Conservation (phyloP, 768 basidiomycete species). For the Baorangia bicolor region DNA sequence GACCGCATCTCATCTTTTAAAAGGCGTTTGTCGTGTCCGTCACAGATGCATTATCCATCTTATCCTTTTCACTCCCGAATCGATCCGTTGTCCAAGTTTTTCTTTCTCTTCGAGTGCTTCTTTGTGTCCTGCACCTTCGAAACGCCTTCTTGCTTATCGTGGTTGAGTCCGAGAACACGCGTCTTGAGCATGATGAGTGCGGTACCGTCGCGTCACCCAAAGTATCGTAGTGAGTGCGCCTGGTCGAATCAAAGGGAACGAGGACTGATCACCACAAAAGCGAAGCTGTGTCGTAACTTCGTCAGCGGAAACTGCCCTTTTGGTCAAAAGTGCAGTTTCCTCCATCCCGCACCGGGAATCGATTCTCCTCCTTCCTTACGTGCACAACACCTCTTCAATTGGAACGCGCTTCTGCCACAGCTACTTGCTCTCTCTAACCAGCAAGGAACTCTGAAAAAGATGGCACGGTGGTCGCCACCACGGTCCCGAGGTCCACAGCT, state of each 20-base stretch:
- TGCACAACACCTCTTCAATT: slow-evolving; percentile 14
- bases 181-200: slow-evolving; percentile 7
- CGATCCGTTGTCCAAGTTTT: background rate
- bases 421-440: slow-evolving; percentile 10
- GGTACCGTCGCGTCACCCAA: slow-evolving; percentile 18
- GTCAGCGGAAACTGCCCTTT: slow-evolving; percentile 37
- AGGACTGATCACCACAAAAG: slow-evolving; percentile 19
- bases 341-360: slow-evolving; percentile 29
- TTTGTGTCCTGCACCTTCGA: background rate
- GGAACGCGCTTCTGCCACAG: slow-evolving; percentile 21
- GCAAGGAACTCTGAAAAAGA: background rate
- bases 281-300: slow-evolving; percentile 39
- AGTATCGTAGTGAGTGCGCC: slow-evolving; percentile 33
- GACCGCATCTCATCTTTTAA: slow-evolving; percentile 32
- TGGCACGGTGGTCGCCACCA: slow-evolving; percentile 2
- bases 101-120: background rate
- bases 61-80: slow-evolving; percentile 7
- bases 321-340: slow-evolving; percentile 39
- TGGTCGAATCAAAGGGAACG: background rate
- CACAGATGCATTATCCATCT: slow-evolving; percentile 22
- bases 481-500: slow-evolving; percentile 6
- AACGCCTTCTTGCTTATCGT: background rate
- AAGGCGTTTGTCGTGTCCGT: slow-evolving; percentile 21
- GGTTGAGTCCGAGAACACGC: slow-evolving; percentile 5
- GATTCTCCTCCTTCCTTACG: slow-evolving; percentile 16